Evolutionary conservation across 768 basidiomycete species (phyloP).

Genomic region (Agrocybe chaxingu): DNA sequence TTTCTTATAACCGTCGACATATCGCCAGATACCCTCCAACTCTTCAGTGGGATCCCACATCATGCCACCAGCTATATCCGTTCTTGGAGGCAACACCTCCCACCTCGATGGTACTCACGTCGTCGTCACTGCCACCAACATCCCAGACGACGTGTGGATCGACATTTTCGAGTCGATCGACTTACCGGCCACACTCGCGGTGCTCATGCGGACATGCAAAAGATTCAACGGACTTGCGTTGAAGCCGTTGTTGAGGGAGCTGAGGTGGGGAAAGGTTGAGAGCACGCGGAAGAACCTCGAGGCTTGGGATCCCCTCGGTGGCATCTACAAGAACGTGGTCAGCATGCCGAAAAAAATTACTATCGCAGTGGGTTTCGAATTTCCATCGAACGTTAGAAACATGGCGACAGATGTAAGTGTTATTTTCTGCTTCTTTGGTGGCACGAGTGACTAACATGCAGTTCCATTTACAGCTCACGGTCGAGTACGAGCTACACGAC

Average conservation of each 20-base stretch:
- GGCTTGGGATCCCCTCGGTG: constrained; percentile 14
- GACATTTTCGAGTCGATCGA: constrained; percentile 23
- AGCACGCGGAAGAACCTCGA: constrained; percentile 18
- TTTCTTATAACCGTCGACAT: too few species aligned
- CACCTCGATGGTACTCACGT: too few species aligned
- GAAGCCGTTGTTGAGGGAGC: constrained; percentile 20
- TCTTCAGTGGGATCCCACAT: too few species aligned
- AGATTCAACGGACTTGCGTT: constrained; percentile 22
- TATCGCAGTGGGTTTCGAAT: constrained; percentile 20
- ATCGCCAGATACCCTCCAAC: too few species aligned
- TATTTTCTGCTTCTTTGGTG: not conserved
- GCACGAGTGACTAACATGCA: not conserved
- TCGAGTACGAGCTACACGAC: constrained; percentile 21
- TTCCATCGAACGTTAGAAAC: constrained; percentile 1
- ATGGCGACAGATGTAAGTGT: not conserved
- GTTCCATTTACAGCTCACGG: constrained; percentile 2
- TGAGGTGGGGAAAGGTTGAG: constrained; percentile 20
- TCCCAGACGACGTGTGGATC: constrained; percentile 30
- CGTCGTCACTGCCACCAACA: not conserved
- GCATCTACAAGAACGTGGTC: constrained; percentile 8
- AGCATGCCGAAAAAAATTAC: constrained; percentile 19
- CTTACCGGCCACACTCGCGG: constrained; percentile 16
- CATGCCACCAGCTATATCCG: too few species aligned
- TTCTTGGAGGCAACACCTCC: too few species aligned
- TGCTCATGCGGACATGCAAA: constrained; percentile 19